Evolutionary conservation across 2,329 filamentous ascomycete genomes (phyloP).

Genomic region (Chalara sp.): DNA sequence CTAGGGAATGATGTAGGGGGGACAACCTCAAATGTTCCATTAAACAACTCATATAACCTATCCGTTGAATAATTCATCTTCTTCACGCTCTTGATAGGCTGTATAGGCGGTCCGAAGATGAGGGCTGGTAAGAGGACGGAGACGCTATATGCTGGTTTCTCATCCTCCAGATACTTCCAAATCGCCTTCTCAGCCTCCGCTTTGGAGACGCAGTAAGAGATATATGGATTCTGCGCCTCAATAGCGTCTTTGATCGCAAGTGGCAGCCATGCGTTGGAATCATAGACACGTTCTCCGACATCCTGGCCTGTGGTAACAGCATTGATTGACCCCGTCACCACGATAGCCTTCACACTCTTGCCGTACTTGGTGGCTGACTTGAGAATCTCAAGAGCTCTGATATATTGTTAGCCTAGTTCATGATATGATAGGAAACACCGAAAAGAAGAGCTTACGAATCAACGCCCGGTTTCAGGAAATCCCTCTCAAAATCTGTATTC

Average conservation of each 20-base stretch:
- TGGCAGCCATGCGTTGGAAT: constrained; percentile 19
- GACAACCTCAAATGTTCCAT: constrained; percentile 19
- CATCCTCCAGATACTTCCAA: constrained; percentile 22
- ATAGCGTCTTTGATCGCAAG: constrained; percentile 19
- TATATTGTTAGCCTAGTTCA: neutral
- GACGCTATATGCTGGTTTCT: constrained; percentile 16
- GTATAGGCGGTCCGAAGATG: constrained; percentile 24
- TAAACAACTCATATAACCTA: constrained; percentile 22
- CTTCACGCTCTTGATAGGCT: constrained; percentile 18
- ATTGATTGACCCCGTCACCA: constrained; percentile 25
- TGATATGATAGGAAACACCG: neutral
- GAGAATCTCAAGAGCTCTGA: constrained; percentile 22
- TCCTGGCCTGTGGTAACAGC: constrained; percentile 24
- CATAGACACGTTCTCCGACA: constrained; percentile 16
- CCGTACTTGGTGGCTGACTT: constrained; percentile 21
- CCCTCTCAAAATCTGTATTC: constrained; percentile 24
- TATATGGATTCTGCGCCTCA: constrained; percentile 18
- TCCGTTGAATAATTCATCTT: constrained; percentile 20
- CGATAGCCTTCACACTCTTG: constrained; percentile 24
- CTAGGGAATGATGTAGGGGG: constrained; percentile 18
- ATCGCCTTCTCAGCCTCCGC: constrained; percentile 24
- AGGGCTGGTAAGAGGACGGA: constrained; percentile 21
- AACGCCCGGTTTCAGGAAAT: constrained; percentile 25
- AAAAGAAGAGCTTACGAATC: constrained; percentile 15
- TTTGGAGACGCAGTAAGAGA: constrained; percentile 23